Base-by-base conservation (phyloP, 257 asterid species). In the Solanum appendiculatum region DNA sequence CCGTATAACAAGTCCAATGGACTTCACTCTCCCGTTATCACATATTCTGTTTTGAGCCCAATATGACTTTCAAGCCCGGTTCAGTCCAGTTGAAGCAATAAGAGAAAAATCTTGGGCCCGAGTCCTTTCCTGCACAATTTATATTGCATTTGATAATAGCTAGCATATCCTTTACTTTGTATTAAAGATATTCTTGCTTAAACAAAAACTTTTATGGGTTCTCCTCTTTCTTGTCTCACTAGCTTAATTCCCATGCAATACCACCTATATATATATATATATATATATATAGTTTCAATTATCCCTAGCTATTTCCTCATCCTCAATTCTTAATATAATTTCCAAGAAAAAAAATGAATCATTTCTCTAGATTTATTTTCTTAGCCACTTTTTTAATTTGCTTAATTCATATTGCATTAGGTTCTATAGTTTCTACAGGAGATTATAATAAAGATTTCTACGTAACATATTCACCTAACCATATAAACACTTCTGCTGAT, bases 381-480 rank as follows among this genome's bases (percentile, higher is more conserved):
- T 56, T 91, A 12, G 58, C 88, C 2, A 21, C 88, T 75, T 80
- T 88, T 21, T 31, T 78, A 11, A 18, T 88, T 31, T 63, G 58
- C 29, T 78, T 88, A 42, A 36, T 87, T 85, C 89, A 66, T 44
- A 85, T 54, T 58, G 89, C 96, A 39, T 33, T 88, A 82, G 96
- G 92, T 80, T 92, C 97, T 33, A 92, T 93, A 15, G 93, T 96
- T 87, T 95, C 98, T 0, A 91, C 97, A 0, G 98, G 98, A 39
- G 98, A 97, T 91, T 97, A 93, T 21, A 97, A 92, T 94, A 91
- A 88, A 86, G 99, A 94, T 91, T 97, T 95, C 93, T 88, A 36
- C 21, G 97, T 95, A 74, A 89, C 90, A 82, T 97, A 98, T 98
- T 91, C 98, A 3, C 96, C 98, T 60, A 88, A n/a, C 86, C 96